Base-by-base conservation (phyloP, 345 rosid genomes). In the Raphanus sativus region DNA sequence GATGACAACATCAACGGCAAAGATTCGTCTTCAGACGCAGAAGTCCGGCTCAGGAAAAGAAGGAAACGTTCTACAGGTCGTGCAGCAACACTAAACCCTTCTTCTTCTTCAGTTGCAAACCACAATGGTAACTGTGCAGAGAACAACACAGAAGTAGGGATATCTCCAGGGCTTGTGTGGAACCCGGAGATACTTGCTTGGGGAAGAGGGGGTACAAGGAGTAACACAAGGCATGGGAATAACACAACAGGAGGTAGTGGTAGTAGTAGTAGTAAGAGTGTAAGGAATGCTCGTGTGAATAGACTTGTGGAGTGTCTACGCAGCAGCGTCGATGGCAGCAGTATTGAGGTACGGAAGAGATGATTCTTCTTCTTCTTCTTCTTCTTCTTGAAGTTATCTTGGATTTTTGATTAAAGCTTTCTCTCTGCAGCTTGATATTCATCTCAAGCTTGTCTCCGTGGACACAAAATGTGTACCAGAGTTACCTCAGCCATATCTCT, bases 151-250 rank as follows among this genome's bases (percentile, higher is more conserved):
- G 97, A 94, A 75, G 75, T 70, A 84, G 92, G 97, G 78, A 75
- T 86, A 74, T 83, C 97, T 74, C 93, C 94, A 0, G 97, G 91
- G 67, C 93, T 87, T 56, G 92, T 81, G 38, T 89, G 95, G 91
- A 94, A 85, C 78, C 77, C 90, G 0, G 98, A 94, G 77, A 84
- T 84, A 86, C 89, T 89, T 84, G 97, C 91, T 73, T 94, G 98
- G 98, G 98, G 98, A 56, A 85, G 89, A 85, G 98, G 97, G 5
- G 97, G 97, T 67, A 75, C 91, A 65, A 84, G 98, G 80, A 94
- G 98, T 85, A 84, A 89, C 83, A 94, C 97, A 8, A 85, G 98
- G 62, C 96, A 94, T 84, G 97, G 98, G 25, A 91, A 82, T 77
- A 69, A 84, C 67, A 81, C 84, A 69, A 30, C 79, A 16, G 82